Base-by-base conservation (phyloP, 2,329 filamentous ascomycete genomes). In the Cordyceps farinosa region DNA sequence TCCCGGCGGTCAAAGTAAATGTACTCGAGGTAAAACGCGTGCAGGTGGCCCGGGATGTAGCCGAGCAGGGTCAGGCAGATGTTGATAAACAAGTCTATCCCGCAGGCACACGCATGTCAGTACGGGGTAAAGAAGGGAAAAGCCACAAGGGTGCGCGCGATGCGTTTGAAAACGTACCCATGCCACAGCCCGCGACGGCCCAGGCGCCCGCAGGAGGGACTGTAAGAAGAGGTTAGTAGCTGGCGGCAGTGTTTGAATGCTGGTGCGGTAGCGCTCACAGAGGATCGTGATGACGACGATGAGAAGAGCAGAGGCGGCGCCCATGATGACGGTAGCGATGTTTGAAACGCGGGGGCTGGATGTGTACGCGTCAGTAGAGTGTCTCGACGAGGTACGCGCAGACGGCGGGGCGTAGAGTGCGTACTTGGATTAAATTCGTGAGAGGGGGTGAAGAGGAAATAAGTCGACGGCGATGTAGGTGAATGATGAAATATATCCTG, bases 11-110 rank as follows among this genome's bases (percentile, higher is more conserved):
- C 85, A 75, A 89, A 94, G 78, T 93, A 96, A 66, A 96, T 81
- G 73, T 92, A 96, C 76, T 92, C 87, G 65, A 92, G 68, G 73
- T 93, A 95, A 75, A 93, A 92, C 50, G 90, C 90, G 73, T 92
- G 88, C 48, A 94, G 84, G 68, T 92, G 88, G 8, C 90, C 91
- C 0, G 91, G 91, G 57, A 95, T 76, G 74, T 88, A 90, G n/a
- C 87, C 87, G 29, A 90, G 80, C 34, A 90, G 69, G 0, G 87
- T 90, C 66, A 90, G 76, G 67, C 84, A 81, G 69, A 90, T 83
- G 73, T 90, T 90, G 75, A 90, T 84, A 59, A 87, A 78, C 40
- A 90, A 74, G 70, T 90, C 87, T 69, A 77, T 74, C 48, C 30
- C 36, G 52, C 34, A 62, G 9, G 62, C 13, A 29, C 5, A 2